A percentile compares a stretch with the other conserved stretches of the same genome.
Conservation (phyloP, 805 yeast genomes). For the Blastobotrys parvus region DNA sequence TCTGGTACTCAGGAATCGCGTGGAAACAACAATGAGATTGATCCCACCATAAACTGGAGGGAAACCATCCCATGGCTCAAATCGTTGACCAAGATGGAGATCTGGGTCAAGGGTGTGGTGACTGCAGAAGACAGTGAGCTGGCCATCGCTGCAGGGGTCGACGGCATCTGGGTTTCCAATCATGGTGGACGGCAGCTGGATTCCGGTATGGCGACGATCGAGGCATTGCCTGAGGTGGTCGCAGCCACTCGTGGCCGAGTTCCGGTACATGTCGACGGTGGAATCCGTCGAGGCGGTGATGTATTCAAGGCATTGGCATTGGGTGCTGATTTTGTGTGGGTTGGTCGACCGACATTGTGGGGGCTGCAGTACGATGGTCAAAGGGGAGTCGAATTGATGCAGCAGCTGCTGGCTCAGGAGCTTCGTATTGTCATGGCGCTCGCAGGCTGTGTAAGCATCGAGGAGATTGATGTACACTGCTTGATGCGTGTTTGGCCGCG, state of each 20-base stretch:
- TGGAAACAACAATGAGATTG: slow-evolving; percentile 17
- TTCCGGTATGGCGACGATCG: slow-evolving; percentile 52
- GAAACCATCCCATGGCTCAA: slow-evolving; percentile 26
- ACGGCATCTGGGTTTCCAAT: slow-evolving; percentile 60
- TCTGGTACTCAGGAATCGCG: slow-evolving; percentile 7
- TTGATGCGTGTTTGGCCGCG: slow-evolving; percentile 4
- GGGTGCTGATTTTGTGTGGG: slow-evolving; percentile 62
- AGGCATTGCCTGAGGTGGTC: slow-evolving; percentile 46
- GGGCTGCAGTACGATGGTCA: slow-evolving; percentile 65
- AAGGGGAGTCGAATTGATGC: slow-evolving; percentile 42
- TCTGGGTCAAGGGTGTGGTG: slow-evolving; percentile 56
- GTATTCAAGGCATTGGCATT: slow-evolving; percentile 57
- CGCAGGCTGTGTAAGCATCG: slow-evolving; percentile 13
- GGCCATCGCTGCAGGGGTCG: slow-evolving; percentile 44
- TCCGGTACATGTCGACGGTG: slow-evolving; percentile 61
- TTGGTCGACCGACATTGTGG: slow-evolving; percentile 62
- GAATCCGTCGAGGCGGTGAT: slow-evolving; percentile 60
- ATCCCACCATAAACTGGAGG: slow-evolving; percentile 25
- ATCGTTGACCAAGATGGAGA: slow-evolving; percentile 35
- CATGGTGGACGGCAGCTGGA: slow-evolving; percentile 75
- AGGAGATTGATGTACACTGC: not conserved
- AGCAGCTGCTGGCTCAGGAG: slow-evolving; percentile 20
- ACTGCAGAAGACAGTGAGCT: slow-evolving; percentile 49
- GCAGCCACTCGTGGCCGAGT: slow-evolving; percentile 32
- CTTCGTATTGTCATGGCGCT: slow-evolving; percentile 20